Base-by-base conservation (phyloP, 2,329 filamentous ascomycete species). In the Lachnellula suecica region DNA sequence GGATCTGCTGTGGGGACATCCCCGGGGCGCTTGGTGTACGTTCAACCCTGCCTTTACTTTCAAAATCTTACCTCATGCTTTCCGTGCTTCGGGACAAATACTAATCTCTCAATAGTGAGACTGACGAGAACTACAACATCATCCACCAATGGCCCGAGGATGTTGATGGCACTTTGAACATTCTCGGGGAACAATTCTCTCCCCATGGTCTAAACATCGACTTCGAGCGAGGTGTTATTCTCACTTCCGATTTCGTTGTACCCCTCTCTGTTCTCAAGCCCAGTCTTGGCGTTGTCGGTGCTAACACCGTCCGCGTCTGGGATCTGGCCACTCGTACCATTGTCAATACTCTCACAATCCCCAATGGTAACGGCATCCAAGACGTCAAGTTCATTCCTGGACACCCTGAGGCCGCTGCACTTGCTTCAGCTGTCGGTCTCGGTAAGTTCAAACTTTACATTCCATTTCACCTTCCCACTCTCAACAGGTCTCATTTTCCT, bases 351-450 rank as follows among this genome's bases (percentile, higher is more conserved):
- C 81, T 85, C 54, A 80, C 74, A 11, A 84, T 86, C 52, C 82
- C 82, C 20, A 63, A 81, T 45, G 79, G 80, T 31, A 73, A 74
- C 37, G 82, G 82, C 54, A 84, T 85, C 46, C 81, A 85, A 61
- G 82, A 85, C 57, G 78, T 85, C 62, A 85, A 85, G 66, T 84
- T 84, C 69, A 85, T 85, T 56, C 82, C 82, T 1, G 78, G 79
- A 8, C 80, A 85, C 71, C 63, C 70, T 6, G 81, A 85, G 56
- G 72, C 71, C 29, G 82, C 81, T 27, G 82, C 81, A 10, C 70
- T 85, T 22, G 81, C 82, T 8, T 83, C 81, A 11, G 81, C 83
- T 15, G 81, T 85, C 19, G 74, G 77, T 27, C 74, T n/a, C n/a
- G n/a, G n/a, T n/a, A n/a, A n/a, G n/a, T n/a, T n/a, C n/a, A n/a